Percentiles rank a stretch among this genome's conserved stretches.
These are phyloP conservation scores for Pseudonitzschia delicatissima DNA, from an alignment of 108 stramenopile genomes.

Conservation along the genomic window DNA sequence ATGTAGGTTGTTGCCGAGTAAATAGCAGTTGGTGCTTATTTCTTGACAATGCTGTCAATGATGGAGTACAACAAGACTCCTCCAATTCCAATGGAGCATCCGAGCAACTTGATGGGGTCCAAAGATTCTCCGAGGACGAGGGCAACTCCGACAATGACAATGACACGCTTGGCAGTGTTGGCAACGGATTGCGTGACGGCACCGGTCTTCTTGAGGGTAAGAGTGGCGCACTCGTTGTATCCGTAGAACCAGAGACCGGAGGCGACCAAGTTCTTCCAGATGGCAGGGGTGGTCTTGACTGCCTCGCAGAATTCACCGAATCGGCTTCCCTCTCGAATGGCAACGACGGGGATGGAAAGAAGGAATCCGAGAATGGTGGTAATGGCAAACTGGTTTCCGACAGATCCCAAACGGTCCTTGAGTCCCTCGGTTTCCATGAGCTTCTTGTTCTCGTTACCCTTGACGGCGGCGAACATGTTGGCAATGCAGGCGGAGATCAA, in stretches of 20 bases:
- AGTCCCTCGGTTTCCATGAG: slow-evolving; percentile 88
- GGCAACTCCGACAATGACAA: slow-evolving; percentile 90
- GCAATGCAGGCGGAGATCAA: slow-evolving; percentile 87
- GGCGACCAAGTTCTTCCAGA: slow-evolving; percentile 80
- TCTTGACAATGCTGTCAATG: slow-evolving; percentile 62
- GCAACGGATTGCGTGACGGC: slow-evolving; percentile 94
- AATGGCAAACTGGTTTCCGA: slow-evolving; percentile 92
- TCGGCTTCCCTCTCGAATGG: slow-evolving; percentile 68
- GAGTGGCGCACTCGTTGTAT: slow-evolving; percentile 93
- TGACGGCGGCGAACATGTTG: slow-evolving; percentile 90
- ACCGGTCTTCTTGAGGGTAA: slow-evolving; percentile 94
- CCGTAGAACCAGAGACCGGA: slow-evolving; percentile 94
- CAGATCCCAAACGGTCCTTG: slow-evolving; percentile 85
- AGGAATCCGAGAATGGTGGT: slow-evolving; percentile 85
- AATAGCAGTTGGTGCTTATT: too few relatives aligned
- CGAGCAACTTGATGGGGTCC: slow-evolving; percentile 84
- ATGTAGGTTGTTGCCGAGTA: too few relatives aligned
- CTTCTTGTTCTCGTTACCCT: slow-evolving; percentile 95
- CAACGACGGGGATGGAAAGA: slow-evolving; percentile 73
- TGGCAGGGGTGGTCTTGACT: slow-evolving; percentile 74
- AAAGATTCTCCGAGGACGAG: slow-evolving; percentile 87
- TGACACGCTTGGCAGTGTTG: slow-evolving; percentile 95
- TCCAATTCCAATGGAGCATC: slow-evolving; percentile 89
- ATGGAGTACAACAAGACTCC: slow-evolving; percentile 90
- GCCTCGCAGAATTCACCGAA: slow-evolving; percentile 77